A percentile compares a stretch with the other conserved stretches of the same genome.
These are phyloP conservation scores for Ogataea nonfermentans DNA, from an alignment of 805 yeast genomes.

Conservation along the genomic window DNA sequence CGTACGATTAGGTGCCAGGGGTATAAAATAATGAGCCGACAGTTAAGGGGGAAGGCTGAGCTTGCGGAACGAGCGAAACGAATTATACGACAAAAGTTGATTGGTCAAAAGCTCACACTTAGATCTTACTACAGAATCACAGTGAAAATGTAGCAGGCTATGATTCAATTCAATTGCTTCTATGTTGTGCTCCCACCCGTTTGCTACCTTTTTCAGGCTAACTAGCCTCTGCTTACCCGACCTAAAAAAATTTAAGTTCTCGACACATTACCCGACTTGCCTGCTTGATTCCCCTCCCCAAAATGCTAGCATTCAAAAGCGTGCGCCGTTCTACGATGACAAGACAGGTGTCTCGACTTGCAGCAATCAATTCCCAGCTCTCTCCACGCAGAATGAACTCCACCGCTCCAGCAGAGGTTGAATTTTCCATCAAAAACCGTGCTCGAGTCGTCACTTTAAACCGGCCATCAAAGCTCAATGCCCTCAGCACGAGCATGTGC, in stretches of 20 bases:
- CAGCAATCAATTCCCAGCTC: constrained; percentile 6
- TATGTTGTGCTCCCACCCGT: no score
- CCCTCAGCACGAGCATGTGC: constrained; percentile 77
- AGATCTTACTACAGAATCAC: no score
- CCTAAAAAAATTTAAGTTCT: constrained; percentile 12
- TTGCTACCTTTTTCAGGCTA: background rate
- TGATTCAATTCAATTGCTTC: no score
- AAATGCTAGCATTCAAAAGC: constrained; percentile 10
- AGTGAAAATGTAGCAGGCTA: no score
- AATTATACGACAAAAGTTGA: no score
- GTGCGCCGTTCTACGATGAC: constrained; percentile 9
- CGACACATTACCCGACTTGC: constrained; percentile 16
- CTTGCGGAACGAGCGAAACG: no score
- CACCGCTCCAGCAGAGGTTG: constrained; percentile 46
- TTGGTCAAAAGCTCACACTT: no score
- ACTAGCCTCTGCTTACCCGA: constrained; percentile 7
- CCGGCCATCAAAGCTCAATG: constrained; percentile 81
- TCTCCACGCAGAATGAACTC: constrained; percentile 8
- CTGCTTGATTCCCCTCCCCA: constrained; percentile 12
- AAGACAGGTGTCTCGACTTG: constrained; percentile 7
- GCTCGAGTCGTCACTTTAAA: constrained; percentile 75
- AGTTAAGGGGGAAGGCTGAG: no score
- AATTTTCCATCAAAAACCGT: constrained; percentile 58
- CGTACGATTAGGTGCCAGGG: constrained; percentile 10
- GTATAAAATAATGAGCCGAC: background rate